Base-by-base conservation (phyloP, 2,329 filamentous ascomycete genomes). In the Aspergillus versicolor region DNA sequence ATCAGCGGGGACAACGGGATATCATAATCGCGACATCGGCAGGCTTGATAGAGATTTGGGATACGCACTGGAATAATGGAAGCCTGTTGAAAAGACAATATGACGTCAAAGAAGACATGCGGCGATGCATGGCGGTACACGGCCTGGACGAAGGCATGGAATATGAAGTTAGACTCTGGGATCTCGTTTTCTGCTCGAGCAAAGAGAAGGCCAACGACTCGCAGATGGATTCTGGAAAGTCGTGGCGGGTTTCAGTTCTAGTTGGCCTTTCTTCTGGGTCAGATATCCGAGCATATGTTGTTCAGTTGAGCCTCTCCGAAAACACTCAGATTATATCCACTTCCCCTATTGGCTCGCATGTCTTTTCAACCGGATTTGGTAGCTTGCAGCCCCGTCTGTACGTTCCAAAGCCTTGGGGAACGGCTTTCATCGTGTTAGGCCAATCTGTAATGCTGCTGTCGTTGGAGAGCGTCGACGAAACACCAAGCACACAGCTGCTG, bases 51-150 rank as follows among this genome's bases (percentile, higher is more conserved):
- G 88, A 95, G 65, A 83, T 88, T 7, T 99, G 94, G 94, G 90
- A 89, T 68, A 82, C 97, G 43, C 91, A 93, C 67, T 91, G 93
- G 72, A 90, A 90, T 59, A 92, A 92, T 34, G 90, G 92, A 63
- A 88, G 92, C 68, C 86, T 89, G 43, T 81, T 91, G 47, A 83
- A 89, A 46, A 83, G 83, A 24, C 90, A 93, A 60, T 80, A 87
- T 21, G 89, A 96, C 70, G 79, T 87, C 56, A 84, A 86, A 54
- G 84, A 87, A 21, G 75, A 82, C 4, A 81, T 97, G 37, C 70
- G 88, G 15, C 73, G 79, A 2, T 84, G 86, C 32, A 76, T 96
- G 17, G 82, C 84, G 52, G 77, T 82, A 40, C 75, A 81, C 11
- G 81, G 83, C 44, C 77, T 81, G 50, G 78, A 77, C 32, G 73